Conservation (phyloP, 805 yeast species). For the Candida koratica region DNA sequence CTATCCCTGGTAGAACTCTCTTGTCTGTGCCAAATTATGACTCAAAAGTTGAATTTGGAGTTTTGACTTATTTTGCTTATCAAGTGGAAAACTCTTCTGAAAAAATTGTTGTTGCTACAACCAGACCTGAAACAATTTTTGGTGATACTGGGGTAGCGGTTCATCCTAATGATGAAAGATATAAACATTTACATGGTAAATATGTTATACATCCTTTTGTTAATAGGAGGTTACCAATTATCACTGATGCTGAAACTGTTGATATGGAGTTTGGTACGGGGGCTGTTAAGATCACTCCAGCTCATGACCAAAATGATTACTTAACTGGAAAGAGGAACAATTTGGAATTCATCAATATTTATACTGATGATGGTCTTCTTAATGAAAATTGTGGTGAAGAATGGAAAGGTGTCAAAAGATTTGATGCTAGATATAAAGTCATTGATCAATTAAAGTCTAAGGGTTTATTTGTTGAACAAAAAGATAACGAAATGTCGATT, state of each 20-base stretch:
- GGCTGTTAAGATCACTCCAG: conserved; percentile 99
- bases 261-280: conserved; percentile 99
- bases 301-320: conserved; percentile 97
- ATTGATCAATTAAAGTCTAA: conserved; percentile 71
- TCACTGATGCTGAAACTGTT: conserved; percentile 88
- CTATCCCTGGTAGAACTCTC: conserved; percentile 74
- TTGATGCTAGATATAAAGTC: conserved; percentile 85
- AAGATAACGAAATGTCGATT: conserved; percentile 92
- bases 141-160: conserved; percentile 99
- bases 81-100: conserved; percentile 83
- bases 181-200: conserved; percentile 92
- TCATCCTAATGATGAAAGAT: conserved; percentile 92
- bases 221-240: conserved; percentile 79
- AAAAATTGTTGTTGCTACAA: conserved; percentile 87
- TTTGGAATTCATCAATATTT: conserved; percentile 82
- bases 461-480: conserved; percentile 68
- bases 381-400: conserved; percentile 87
- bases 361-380: conserved; percentile 87
- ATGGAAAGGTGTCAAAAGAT: conserved; percentile 87
- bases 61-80: conserved; percentile 91
- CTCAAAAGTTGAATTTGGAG: conserved; percentile 91
- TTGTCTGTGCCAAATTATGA: conserved; percentile 87
- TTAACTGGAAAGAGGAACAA: conserved; percentile 91
- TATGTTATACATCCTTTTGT: conserved; percentile 86
- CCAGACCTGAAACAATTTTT: conserved; percentile 97